A percentile compares a stretch with the other conserved stretches of the same genome.
phyloP scores from a whole-genome alignment of 179 eudicot genomes.

The Actinidia chinensis region DNA sequence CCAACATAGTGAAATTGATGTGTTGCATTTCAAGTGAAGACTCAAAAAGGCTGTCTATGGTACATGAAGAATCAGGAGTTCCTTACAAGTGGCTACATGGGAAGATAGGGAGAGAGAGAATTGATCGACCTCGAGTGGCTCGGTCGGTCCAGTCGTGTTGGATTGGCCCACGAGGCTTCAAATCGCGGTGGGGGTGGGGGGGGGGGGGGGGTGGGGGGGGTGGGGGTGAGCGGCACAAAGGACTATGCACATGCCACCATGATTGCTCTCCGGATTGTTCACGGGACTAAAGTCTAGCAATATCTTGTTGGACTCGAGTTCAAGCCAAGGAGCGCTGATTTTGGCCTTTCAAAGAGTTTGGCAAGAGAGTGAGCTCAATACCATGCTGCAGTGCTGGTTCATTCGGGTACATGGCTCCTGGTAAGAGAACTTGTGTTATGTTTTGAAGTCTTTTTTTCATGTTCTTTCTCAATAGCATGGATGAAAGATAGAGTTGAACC shows the following conservation, averaged over 20 bases:
- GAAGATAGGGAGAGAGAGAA: conserved; percentile 14
- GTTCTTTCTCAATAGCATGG: too few relatives aligned
- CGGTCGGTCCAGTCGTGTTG: conserved; percentile 25
- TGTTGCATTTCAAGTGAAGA: conserved; percentile 77
- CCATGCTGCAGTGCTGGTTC: conserved; percentile 78
- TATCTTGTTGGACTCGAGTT: conserved; percentile 73
- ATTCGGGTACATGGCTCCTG: conserved; percentile 91
- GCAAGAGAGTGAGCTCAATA: conserved; percentile 52
- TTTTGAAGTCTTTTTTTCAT: too few relatives aligned
- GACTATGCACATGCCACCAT: conserved; percentile 79
- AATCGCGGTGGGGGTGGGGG: too few relatives aligned
- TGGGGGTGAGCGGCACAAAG: conserved; percentile 89
- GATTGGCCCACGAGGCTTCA: conserved; percentile 80
- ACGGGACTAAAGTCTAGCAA: conserved; percentile 93
- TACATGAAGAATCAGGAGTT: conserved; percentile 79
- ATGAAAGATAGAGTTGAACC: too few relatives aligned
- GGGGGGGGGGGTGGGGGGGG: too few relatives aligned
- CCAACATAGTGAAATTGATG: conserved; percentile 73
- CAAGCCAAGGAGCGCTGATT: conserved; percentile 70
- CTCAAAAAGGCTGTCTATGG: conserved; percentile 79
- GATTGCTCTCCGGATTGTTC: conserved; percentile 76
- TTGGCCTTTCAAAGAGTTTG: conserved; percentile 56
- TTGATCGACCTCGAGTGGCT: neutral
- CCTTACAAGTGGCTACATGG: conserved; percentile 78
- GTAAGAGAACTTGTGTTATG: too few relatives aligned